These are phyloP conservation scores for Cylindrodendrum hubeiense DNA, from an alignment of 2,329 filamentous ascomycete genomes.

Conservation along the genomic window DNA sequence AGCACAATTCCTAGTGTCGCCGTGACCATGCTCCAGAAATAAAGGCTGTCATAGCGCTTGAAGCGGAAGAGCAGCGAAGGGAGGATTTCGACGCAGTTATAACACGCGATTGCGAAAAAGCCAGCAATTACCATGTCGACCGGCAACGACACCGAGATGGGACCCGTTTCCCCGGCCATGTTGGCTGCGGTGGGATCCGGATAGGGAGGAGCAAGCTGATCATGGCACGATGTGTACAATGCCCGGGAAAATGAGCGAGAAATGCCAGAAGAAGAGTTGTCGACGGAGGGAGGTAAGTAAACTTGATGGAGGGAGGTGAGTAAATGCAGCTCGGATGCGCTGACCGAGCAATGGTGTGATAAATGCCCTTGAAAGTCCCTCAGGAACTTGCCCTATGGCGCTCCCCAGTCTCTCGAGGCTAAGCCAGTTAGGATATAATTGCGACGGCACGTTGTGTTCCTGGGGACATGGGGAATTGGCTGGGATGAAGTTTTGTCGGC, in stretches of 20 bases:
- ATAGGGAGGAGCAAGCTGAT: not conserved
- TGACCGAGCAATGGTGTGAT: no score
- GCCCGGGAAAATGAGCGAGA: no score
- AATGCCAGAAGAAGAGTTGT: no score
- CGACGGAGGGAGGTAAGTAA: no score
- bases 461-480: not conserved
- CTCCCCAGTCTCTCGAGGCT: not conserved
- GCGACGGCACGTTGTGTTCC: no score
- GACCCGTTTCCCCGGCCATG: not conserved
- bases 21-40: conserved; percentile 1
- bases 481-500: not conserved
- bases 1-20: not conserved
- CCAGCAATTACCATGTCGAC: not conserved
- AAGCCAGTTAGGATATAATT: not conserved
- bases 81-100: not conserved
- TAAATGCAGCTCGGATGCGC: no score
- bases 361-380: no score
- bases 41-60: not conserved
- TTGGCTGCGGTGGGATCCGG: not conserved
- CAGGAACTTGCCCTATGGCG: not conserved
- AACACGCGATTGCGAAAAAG: not conserved
- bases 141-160: not conserved
- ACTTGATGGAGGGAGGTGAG: no score
- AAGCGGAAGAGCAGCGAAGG: not conserved
- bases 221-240: not conserved